These are phyloP conservation scores for Ophiostoma perfectum DNA, from an alignment of 2,329 filamentous ascomycete genomes.

Conservation along the genomic window DNA sequence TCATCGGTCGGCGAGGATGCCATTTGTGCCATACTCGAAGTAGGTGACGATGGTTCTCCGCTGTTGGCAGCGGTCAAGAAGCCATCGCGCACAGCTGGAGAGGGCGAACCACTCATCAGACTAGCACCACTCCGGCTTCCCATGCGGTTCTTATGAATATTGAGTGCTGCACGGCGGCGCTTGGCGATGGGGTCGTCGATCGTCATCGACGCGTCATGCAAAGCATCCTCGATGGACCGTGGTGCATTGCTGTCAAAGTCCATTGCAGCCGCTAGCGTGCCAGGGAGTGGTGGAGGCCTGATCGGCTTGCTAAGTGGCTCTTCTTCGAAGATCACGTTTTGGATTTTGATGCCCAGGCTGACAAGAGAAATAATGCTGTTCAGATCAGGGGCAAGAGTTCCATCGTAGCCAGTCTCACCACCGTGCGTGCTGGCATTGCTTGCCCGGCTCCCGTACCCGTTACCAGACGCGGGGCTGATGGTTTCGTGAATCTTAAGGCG, in stretches of 20 bases:
- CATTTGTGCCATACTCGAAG: constrained; percentile 18
- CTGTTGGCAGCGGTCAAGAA: constrained; percentile 31
- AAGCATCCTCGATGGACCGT: constrained; percentile 82
- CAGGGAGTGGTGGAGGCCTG: constrained; percentile 24
- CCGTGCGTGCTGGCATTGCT: neutral
- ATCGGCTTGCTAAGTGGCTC: constrained; percentile 40
- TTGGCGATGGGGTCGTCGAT: constrained; percentile 63
- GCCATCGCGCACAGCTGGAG: constrained; percentile 29
- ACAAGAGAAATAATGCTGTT: constrained; percentile 70
- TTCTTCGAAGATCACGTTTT: constrained; percentile 91
- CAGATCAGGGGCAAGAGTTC: constrained; percentile 37
- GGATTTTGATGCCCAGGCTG: constrained; percentile 69
- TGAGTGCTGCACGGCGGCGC: constrained; percentile 48
- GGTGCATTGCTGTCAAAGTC: constrained; percentile 21
- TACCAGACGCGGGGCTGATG: constrained; percentile 26
- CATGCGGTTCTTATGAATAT: constrained; percentile 45
- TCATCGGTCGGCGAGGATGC: constrained; percentile 29
- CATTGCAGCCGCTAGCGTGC: constrained; percentile 36
- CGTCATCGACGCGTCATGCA: constrained; percentile 85
- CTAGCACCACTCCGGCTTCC: constrained; percentile 36
- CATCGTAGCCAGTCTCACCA: neutral
- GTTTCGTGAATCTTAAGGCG: constrained; percentile 59
- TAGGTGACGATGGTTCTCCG: constrained; percentile 28
- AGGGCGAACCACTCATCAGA: constrained; percentile 16
- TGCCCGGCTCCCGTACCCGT: constrained; percentile 27